Percentiles rank a stretch among this genome's conserved stretches.
Evolutionary conservation across 179 eudicot species (phyloP).

Genomic region (Beta corolliflora): DNA sequence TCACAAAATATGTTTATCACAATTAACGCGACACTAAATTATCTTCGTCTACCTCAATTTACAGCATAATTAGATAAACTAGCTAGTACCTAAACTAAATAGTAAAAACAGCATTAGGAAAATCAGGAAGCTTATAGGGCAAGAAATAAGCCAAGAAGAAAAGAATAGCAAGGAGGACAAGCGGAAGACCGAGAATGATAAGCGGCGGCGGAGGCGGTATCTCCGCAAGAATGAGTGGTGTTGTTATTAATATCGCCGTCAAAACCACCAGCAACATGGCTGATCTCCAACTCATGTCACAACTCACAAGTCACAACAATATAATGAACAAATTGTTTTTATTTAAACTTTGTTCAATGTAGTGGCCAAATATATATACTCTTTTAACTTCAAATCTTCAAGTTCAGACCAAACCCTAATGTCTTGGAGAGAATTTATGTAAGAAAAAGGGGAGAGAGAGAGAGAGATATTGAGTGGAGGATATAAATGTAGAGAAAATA

Average conservation of each 20-base stretch:
- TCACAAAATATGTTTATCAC: not conserved
- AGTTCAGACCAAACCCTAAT: not conserved
- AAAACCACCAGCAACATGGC: constrained; percentile 29
- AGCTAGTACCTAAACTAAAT: not conserved
- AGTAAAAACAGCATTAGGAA: constrained; percentile 1
- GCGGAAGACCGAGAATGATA: constrained; percentile 19
- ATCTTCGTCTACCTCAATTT: not conserved
- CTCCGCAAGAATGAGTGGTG: constrained; percentile 33
- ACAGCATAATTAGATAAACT: not conserved
- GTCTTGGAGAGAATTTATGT: too few relatives aligned
- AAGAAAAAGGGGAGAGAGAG: too few relatives aligned
- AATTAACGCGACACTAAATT: not conserved
- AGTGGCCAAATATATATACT: not conserved
- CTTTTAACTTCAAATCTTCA: not conserved
- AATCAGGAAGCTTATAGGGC: constrained; percentile 17
- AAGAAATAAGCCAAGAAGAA: constrained; percentile 16
- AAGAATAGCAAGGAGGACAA: constrained; percentile 23
- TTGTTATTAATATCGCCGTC: constrained; percentile 28
- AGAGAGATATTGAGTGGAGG: too few relatives aligned
- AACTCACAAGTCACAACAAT: too few relatives aligned
- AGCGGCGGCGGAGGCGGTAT: constrained; percentile 31
- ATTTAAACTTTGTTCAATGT: too few relatives aligned
- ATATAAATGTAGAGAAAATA: too few relatives aligned
- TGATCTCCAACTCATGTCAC: constrained; percentile 22
- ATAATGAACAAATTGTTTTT: too few relatives aligned